Conservation (phyloP, 139 green algal species). For the Yamagishiella unicocca region DNA sequence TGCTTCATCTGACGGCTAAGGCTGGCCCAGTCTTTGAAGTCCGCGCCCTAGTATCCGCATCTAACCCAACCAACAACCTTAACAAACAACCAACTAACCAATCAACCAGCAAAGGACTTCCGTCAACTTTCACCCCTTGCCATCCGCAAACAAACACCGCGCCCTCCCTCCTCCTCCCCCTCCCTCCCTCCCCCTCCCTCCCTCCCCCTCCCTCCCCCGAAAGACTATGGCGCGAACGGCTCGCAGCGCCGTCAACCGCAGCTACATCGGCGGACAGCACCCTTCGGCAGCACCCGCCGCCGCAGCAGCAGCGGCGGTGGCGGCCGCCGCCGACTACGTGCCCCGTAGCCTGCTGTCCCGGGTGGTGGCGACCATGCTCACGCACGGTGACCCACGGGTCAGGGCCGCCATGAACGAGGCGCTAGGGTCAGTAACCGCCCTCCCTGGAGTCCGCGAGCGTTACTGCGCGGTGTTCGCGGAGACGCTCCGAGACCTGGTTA, state of each 20-base stretch:
- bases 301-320: background rate
- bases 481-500: conserved; percentile 26
- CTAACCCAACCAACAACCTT: too few relatives aligned
- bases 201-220: too few relatives aligned
- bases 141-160: too few relatives aligned
- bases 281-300: background rate
- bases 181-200: too few relatives aligned
- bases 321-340: background rate
- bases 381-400: conserved; percentile 22
- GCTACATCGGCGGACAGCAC: background rate
- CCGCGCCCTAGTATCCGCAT: too few relatives aligned
- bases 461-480: conserved; percentile 35
- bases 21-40: too few relatives aligned
- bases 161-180: too few relatives aligned
- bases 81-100: too few relatives aligned
- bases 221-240: too few relatives aligned
- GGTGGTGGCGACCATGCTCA: conserved; percentile 20
- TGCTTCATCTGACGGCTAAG: too few relatives aligned
- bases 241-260: background rate
- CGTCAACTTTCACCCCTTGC: too few relatives aligned
- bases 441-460: conserved; percentile 8
- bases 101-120: too few relatives aligned
- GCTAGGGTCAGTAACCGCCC: conserved; percentile 7
- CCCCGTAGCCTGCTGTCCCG: conserved; percentile 8
- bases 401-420: conserved; percentile 24